Base-by-base conservation (phyloP, 345 rosid genomes). In the Salix brachista region DNA sequence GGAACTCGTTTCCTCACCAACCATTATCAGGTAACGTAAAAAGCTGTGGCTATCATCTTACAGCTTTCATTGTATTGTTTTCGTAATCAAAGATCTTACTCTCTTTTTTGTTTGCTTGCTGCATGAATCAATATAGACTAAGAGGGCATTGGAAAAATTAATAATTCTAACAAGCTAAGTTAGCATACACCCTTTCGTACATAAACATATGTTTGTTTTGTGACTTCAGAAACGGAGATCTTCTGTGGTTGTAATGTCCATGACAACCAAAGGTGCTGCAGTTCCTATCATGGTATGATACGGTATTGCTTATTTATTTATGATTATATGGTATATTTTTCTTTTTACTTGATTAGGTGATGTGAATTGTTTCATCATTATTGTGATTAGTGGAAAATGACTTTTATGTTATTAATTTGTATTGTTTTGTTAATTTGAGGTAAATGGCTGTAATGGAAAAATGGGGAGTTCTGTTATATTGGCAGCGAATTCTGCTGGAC, bases 401-500 rank as follows among this genome's bases (percentile, higher is more conserved):
- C 16, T 64, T 41, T 65, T 21, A 64, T 32, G 32, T 32, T 28
- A 64, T 64, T 44, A 41, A 65, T 37, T 50, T 50, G 23, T 67
- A 8, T 56, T 68, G 5, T 46, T 74, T 65, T 61, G n/a, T 74
- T 19, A 30, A 48, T 70, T 75, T 60, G 75, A 93, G 99, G 98
- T 96, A 67, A 96, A 96, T 83, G 83, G 97, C 75, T 92, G 97
- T 65, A 86, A 83, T 61, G 98, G 97, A 1, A 90, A 90, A 75
- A 93, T 96, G 98, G 97, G 99, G 56, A 89, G 92, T 79, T 91
- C 97, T 79, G 92, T 96, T 41, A 89, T 93, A 75, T 85, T 85
- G 85, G 98, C 95, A 12, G 98, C 97, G 14, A 94, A 90, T 32
- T 83, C 92, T 80, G 98, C 94, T 3, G 97, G 99, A 48, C 91